Evolutionary conservation across 2,329 filamentous ascomycete species (phyloP).

Genomic region (Aspergillus latus): DNA sequence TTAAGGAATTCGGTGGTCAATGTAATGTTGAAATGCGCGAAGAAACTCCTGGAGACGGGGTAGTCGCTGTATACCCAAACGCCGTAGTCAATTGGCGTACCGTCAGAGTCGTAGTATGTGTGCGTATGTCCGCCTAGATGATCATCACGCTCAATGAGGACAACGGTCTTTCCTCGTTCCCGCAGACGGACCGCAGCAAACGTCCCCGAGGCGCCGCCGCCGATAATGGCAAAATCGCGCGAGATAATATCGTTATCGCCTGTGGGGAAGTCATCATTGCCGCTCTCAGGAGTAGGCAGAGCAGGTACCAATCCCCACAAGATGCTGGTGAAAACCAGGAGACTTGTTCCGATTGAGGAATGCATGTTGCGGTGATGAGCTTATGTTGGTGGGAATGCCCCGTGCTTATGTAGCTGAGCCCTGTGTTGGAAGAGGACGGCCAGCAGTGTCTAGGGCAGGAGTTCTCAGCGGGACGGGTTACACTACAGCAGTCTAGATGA

Average conservation of each 20-base stretch:
- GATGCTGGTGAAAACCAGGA: neutral
- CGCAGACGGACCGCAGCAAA: conserved; percentile 31
- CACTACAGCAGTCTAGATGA: neutral
- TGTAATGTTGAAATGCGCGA: conserved; percentile 25
- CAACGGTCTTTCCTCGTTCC: conserved; percentile 26
- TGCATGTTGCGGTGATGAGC: neutral
- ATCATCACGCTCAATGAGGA: conserved; percentile 28
- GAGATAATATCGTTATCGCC: conserved; percentile 10
- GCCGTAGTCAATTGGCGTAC: conserved; percentile 29
- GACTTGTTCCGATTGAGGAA: neutral
- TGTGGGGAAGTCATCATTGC: neutral
- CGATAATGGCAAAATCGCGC: conserved; percentile 32
- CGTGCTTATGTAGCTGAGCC: neutral
- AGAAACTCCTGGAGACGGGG: conserved; percentile 22
- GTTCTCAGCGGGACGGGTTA: neutral
- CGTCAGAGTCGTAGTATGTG: conserved; percentile 26
- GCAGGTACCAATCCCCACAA: neutral
- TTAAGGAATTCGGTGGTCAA: neutral
- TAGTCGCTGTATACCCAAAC: conserved; percentile 28
- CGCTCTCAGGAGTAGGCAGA: neutral
- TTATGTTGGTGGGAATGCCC: neutral
- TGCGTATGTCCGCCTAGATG: conserved; percentile 30
- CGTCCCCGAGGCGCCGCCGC: conserved; percentile 31
- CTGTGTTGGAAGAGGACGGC: neutral
- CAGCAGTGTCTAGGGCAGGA: too few species aligned